phyloP scores from a whole-genome alignment of 2,329 filamentous ascomycete species.

The Diplocarpon mali region DNA sequence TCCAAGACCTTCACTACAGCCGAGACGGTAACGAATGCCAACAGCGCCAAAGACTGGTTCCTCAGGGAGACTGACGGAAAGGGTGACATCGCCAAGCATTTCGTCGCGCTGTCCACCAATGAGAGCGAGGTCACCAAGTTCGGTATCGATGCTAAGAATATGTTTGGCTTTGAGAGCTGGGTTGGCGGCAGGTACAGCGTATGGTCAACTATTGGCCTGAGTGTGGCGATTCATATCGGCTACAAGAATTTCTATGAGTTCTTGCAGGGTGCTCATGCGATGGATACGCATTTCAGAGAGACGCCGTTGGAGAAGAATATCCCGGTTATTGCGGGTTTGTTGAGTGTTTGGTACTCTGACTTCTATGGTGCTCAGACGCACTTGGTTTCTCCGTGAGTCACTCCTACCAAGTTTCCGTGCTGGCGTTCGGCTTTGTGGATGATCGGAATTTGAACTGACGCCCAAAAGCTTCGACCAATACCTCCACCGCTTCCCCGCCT shows the following conservation, averaged over 20 bases:
- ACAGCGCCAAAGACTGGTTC: constrained; percentile 96
- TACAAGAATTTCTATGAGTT: constrained; percentile 98
- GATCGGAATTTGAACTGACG: too few species aligned
- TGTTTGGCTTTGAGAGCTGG: constrained; percentile 99
- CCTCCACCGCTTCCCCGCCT: constrained; percentile 96
- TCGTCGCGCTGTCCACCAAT: constrained; percentile 95
- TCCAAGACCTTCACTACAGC: constrained; percentile 99
- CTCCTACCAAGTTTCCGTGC: neutral
- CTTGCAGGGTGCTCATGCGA: constrained; percentile 84
- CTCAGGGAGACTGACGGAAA: constrained; percentile 65
- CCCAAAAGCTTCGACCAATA: constrained; percentile 81
- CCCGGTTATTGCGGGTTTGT: constrained; percentile 76
- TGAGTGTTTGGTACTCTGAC: constrained; percentile 98
- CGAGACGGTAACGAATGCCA: constrained; percentile 94
- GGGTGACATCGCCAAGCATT: constrained; percentile 94
- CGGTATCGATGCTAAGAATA: constrained; percentile 96
- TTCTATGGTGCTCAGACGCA: constrained; percentile 98
- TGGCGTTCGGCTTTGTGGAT: too few species aligned
- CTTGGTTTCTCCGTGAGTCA: constrained; percentile 78
- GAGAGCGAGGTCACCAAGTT: constrained; percentile 94
- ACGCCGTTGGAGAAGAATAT: constrained; percentile 92
- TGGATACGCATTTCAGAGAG: constrained; percentile 96
- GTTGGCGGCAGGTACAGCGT: constrained; percentile 97
- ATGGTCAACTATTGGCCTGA: constrained; percentile 96
- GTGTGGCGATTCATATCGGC: constrained; percentile 88